Evolutionary conservation across 2,329 filamentous ascomycete genomes (phyloP).

Genomic region (Talaromyces sp.): DNA sequence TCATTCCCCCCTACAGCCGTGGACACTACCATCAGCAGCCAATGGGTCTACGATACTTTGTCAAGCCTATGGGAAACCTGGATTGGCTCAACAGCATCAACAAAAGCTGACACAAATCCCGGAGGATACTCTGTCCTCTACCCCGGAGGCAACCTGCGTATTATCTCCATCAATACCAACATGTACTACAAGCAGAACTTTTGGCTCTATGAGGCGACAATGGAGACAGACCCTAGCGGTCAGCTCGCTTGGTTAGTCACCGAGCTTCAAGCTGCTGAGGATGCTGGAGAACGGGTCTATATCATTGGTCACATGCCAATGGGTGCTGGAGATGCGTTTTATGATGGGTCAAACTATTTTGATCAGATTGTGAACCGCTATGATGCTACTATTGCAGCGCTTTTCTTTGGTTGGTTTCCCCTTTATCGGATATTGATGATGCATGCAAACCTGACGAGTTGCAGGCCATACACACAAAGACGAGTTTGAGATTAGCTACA

Average conservation of each 20-base stretch:
- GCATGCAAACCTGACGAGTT: neutral
- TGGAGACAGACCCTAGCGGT: constrained; percentile 52
- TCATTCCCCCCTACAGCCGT: constrained; percentile 48
- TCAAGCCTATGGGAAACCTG: constrained; percentile 50
- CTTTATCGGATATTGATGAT: neutral
- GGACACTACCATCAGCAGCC: constrained; percentile 41
- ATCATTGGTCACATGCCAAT: constrained; percentile 58
- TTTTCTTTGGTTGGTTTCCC: constrained; percentile 48
- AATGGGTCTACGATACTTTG: constrained; percentile 55
- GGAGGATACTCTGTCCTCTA: constrained; percentile 54
- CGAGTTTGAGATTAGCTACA: constrained; percentile 56
- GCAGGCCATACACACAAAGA: constrained; percentile 53
- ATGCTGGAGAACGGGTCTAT: constrained; percentile 53
- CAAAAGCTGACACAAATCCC: constrained; percentile 38
- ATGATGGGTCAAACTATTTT: constrained; percentile 51
- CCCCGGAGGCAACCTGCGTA: constrained; percentile 49
- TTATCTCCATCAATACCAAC: constrained; percentile 60
- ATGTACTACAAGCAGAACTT: constrained; percentile 58
- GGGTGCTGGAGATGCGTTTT: constrained; percentile 51
- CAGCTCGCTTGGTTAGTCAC: constrained; percentile 54
- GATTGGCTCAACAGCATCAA: constrained; percentile 44
- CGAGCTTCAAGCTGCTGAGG: constrained; percentile 55
- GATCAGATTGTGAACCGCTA: constrained; percentile 55
- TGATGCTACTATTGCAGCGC: constrained; percentile 51
- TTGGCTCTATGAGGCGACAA: constrained; percentile 53